These are phyloP conservation scores for Alternaria sp. DNA, from an alignment of 2,329 filamentous ascomycete genomes.

Conservation along the genomic window DNA sequence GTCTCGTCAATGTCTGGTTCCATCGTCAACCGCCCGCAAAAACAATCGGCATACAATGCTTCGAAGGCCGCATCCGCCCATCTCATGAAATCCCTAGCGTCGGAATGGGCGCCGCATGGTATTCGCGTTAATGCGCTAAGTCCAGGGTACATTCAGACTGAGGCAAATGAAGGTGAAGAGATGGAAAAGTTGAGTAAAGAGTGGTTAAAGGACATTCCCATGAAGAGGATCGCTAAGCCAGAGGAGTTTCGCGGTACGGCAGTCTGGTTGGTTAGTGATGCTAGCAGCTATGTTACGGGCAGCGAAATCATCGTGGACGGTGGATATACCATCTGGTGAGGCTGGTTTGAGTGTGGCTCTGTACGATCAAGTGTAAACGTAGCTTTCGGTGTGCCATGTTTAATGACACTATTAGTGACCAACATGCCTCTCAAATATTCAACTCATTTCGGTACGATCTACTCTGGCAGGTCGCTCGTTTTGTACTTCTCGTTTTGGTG, in stretches of 20 bases:
- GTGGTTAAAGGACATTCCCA: slow-evolving; percentile 49
- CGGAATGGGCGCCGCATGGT: slow-evolving; percentile 80
- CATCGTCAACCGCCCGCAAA: slow-evolving; percentile 66
- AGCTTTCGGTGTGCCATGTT: neutral
- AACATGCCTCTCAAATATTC: no score
- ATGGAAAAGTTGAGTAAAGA: slow-evolving; percentile 29
- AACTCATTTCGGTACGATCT: neutral
- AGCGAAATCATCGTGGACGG: slow-evolving; percentile 62
- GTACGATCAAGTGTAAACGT: neutral
- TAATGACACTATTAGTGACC: neutral
- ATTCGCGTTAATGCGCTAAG: slow-evolving; percentile 84
- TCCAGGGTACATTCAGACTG: slow-evolving; percentile 87
- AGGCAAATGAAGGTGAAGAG: slow-evolving; percentile 62
- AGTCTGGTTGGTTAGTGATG: slow-evolving; percentile 29
- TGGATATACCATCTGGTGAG: slow-evolving; percentile 55
- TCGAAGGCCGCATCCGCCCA: slow-evolving; percentile 63
- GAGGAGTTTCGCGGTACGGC: slow-evolving; percentile 51
- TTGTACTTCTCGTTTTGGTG: neutral
- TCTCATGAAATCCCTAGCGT: slow-evolving; percentile 82
- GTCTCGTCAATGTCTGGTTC: slow-evolving; percentile 70
- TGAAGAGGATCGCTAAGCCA: slow-evolving; percentile 51
- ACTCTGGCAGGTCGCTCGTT: neutral
- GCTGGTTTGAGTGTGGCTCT: neutral
- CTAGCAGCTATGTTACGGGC: slow-evolving; percentile 73
- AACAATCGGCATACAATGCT: slow-evolving; percentile 84